Percentiles rank a stretch among this genome's conserved stretches.
Conservation (phyloP, 805 yeast genomes). For the Pichia cephalocereana region DNA sequence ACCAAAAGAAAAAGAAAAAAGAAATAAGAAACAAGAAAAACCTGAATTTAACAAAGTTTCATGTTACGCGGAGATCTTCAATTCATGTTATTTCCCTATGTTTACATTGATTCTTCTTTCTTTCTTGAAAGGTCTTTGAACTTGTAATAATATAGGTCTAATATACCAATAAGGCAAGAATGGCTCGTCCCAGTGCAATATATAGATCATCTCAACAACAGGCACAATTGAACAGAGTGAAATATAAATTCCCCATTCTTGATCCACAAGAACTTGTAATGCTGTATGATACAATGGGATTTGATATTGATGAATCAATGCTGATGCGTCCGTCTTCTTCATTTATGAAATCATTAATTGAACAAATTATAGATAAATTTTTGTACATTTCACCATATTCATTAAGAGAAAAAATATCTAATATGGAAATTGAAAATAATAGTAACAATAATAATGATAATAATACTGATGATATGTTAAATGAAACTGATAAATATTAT, state of each 20-base stretch:
- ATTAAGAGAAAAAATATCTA: slow-evolving; percentile 19
- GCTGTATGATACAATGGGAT: slow-evolving; percentile 22
- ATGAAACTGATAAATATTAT: slow-evolving; percentile 5
- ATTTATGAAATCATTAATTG: slow-evolving; percentile 25
- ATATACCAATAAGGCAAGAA: not conserved
- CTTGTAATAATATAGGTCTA: too few relatives aligned
- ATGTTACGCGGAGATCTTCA: too few relatives aligned
- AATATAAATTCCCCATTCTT: slow-evolving; percentile 27
- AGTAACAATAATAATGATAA: slow-evolving; percentile 10
- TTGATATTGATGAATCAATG: slow-evolving; percentile 22
- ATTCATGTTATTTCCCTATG: too few relatives aligned
- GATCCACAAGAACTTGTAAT: slow-evolving; percentile 21
- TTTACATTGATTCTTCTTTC: too few relatives aligned
- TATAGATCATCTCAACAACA: slow-evolving; percentile 20
- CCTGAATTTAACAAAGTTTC: too few relatives aligned
- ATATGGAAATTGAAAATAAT: slow-evolving; percentile 17
- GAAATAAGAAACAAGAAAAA: too few relatives aligned
- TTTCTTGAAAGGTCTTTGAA: too few relatives aligned
- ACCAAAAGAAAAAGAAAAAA: too few relatives aligned
- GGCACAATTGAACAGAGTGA: slow-evolving; percentile 14
- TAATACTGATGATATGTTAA: not conserved
- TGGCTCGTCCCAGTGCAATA: slow-evolving; percentile 30
- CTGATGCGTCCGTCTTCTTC: slow-evolving; percentile 23
- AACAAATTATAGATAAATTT: slow-evolving; percentile 28
- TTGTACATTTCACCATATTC: slow-evolving; percentile 25